Evolutionary conservation across 495 filamentous ascomycete species (phyloP).

Genomic region (Hypoxylon fragiforme): DNA sequence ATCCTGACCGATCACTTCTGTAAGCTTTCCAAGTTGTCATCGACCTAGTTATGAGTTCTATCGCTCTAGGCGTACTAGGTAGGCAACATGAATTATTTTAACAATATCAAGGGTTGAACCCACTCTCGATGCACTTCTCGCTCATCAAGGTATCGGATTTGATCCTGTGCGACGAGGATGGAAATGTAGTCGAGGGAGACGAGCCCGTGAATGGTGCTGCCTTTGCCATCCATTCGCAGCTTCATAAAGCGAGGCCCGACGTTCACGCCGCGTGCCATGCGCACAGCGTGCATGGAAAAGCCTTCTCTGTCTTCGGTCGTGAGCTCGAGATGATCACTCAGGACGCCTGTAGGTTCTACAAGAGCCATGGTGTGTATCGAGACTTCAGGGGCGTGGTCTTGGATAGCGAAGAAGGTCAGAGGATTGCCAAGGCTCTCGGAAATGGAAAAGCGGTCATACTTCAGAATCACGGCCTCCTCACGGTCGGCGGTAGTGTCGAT

Average conservation of each 20-base stretch:
- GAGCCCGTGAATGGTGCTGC: conserved; percentile 62
- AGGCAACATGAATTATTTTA: neutral
- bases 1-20: conserved; percentile 55
- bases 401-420: conserved; percentile 61
- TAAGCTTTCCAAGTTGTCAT: conserved; percentile 15
- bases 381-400: conserved; percentile 54
- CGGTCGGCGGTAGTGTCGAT: conserved; percentile 65
- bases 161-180: conserved; percentile 57
- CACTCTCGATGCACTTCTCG: conserved; percentile 60
- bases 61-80: no score
- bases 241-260: conserved; percentile 55
- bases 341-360: conserved; percentile 59
- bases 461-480: conserved; percentile 70
- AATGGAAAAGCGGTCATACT: conserved; percentile 66
- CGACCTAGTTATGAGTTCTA: neutral
- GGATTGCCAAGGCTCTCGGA: conserved; percentile 63
- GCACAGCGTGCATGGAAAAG: conserved; percentile 54
- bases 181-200: conserved; percentile 51
- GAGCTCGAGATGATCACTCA: conserved; percentile 54
- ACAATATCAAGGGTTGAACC: conserved; percentile 48
- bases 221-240: conserved; percentile 59
- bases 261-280: conserved; percentile 56
- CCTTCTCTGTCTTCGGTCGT: conserved; percentile 52
- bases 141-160: conserved; percentile 55
- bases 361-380: conserved; percentile 47